Evolutionary conservation across 306 rosid genomes (phyloP), one percentile per base, ranked within the genome.

Genomic region (Urtica urens): DNA sequence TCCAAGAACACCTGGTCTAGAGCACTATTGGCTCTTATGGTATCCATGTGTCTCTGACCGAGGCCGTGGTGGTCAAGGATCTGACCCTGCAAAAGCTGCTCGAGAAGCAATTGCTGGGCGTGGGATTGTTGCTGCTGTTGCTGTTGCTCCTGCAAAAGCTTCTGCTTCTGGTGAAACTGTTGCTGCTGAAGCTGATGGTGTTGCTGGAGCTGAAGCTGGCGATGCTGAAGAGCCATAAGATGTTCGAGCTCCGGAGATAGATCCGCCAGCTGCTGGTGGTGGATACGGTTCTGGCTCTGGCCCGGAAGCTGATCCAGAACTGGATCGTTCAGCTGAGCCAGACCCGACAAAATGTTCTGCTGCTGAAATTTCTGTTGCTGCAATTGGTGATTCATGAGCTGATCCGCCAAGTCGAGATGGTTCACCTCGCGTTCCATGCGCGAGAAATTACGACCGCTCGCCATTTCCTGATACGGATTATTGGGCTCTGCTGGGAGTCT

Each of bases 51-150:
- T 17, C 70, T 49, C 57, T 72, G 79, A 42, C 64, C 69, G 65
- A 57, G 65, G 22, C 73, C 65, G 46, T 71, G 56, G 46, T 71
- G 56, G 51, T 72, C 76, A 14, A 56, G 83, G 57, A 69, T 60
- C 44, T 69, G 83, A 54, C 71, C 61, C 22, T 59, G 83, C 65
- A 69, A 33, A 44, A 77, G 40, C 51, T 72, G 83, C 63, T 77
- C 83, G 46, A 77, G 66, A 14, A 72, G 59, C 47, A 62, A 59
- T 55, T 72, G 79, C 29, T 60, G 76, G 5, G 66, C 66, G 51
- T 65, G 79, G 43, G 79, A 69, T 47, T 72, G 73, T 33, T 72
- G 83, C 51, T 77, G 77, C 59, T 77, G 76, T 51, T 72, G 83
- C 38, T 72, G 83, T 55, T 77, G 77, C 59, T 77, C 79, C 55